Percentiles rank a stretch among this genome's conserved stretches.
Evolutionary conservation across 805 yeast genomes (phyloP).

Genomic region (Candida silvicultrix): DNA sequence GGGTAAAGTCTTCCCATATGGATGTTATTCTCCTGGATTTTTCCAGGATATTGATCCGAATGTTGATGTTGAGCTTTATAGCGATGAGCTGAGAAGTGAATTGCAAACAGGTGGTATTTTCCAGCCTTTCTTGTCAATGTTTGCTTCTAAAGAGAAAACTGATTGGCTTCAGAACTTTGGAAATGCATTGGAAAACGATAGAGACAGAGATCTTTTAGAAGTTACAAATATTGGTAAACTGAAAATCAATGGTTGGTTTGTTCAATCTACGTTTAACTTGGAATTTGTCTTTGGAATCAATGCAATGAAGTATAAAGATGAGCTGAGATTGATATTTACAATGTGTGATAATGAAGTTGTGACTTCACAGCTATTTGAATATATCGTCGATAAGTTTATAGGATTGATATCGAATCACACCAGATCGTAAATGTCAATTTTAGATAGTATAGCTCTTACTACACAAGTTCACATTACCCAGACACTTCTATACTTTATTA

Average conservation of each 20-base stretch:
- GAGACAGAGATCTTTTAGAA: neutral
- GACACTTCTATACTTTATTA: too few relatives aligned
- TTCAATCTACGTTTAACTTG: neutral
- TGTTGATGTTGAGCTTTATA: neutral
- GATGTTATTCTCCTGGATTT: conserved; percentile 1
- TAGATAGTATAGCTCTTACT: too few relatives aligned
- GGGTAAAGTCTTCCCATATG: neutral
- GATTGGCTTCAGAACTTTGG: neutral
- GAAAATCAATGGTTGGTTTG: neutral
- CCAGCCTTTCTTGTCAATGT: neutral
- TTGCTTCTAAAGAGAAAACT: neutral
- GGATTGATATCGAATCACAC: neutral
- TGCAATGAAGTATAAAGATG: neutral
- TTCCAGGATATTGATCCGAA: neutral
- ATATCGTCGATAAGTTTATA: neutral
- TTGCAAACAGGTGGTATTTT: neutral
- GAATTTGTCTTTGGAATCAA: neutral
- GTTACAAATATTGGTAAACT: neutral
- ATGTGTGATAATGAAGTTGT: neutral
- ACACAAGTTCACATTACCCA: too few relatives aligned
- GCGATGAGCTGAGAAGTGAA: neutral
- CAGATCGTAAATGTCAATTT: too few relatives aligned
- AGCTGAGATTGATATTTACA: neutral
- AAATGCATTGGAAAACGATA: neutral
- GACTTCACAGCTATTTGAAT: neutral